phyloP scores from a whole-genome alignment of 78 protist species.

The Speleostelium caveatum region DNA sequence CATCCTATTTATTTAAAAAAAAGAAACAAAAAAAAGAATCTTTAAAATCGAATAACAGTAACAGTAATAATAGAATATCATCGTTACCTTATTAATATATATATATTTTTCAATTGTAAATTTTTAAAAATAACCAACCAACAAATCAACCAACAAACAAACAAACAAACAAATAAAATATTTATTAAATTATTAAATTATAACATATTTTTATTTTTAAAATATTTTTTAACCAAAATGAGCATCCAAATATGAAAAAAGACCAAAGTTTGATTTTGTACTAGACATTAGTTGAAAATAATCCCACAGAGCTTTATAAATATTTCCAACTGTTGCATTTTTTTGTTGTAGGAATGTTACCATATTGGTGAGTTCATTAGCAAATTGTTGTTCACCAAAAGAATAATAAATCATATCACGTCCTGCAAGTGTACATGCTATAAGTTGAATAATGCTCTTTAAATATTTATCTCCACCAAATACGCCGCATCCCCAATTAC shows the following conservation, averaged over 20 bases:
- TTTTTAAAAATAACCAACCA: neutral
- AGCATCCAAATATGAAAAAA: slow-evolving; percentile 65
- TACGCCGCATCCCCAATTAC: slow-evolving; percentile 94
- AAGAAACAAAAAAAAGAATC: slow-evolving; percentile 4
- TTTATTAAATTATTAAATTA: too few relatives aligned
- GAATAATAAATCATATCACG: slow-evolving; percentile 38
- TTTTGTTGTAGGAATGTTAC: slow-evolving; percentile 9
- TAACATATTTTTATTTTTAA: neutral
- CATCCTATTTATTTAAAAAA: neutral
- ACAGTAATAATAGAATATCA: neutral
- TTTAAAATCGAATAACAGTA: too few relatives aligned
- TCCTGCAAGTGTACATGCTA: slow-evolving; percentile 81
- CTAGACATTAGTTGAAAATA: slow-evolving; percentile 37
- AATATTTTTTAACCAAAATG: slow-evolving; percentile 35
- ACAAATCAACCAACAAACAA: neutral
- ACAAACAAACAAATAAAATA: too few relatives aligned
- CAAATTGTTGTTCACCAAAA: slow-evolving; percentile 72
- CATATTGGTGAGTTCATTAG: slow-evolving; percentile 61
- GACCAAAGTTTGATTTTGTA: slow-evolving; percentile 41
- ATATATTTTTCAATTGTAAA: neutral
- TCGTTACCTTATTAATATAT: neutral
- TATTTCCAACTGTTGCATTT: slow-evolving; percentile 22
- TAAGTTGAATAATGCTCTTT: slow-evolving; percentile 79
- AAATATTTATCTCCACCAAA: slow-evolving; percentile 85
- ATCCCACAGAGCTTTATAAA: slow-evolving; percentile 68